Conservation (phyloP, 2,329 filamentous ascomycete genomes). For the Bipolaris zeicola region DNA sequence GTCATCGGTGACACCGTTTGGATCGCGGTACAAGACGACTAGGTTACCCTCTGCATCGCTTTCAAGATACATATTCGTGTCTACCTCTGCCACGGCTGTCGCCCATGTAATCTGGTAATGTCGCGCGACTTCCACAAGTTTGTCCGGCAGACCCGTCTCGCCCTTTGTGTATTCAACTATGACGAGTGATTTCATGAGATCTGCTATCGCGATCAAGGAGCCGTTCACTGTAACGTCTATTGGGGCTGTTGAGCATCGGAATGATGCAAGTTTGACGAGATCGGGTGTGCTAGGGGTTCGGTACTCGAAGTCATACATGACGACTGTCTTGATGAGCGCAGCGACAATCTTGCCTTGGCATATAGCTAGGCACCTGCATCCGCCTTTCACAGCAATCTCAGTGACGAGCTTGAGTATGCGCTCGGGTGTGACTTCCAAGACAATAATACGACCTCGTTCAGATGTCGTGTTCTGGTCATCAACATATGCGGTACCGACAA, state of each 20-base stretch:
- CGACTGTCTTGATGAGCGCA: conserved; percentile 82
- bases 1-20: conserved; percentile 72
- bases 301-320: conserved; percentile 65
- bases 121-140: conserved; percentile 74
- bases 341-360: conserved; percentile 78
- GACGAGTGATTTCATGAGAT: conserved; percentile 91
- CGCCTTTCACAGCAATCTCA: conserved; percentile 73
- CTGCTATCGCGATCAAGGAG: conserved; percentile 79
- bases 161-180: conserved; percentile 73
- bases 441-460: conserved; percentile 75
- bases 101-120: conserved; percentile 84
- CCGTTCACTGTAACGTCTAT: conserved; percentile 77
- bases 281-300: conserved; percentile 57
- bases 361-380: conserved; percentile 78
- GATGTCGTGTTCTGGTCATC: conserved; percentile 61
- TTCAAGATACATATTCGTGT: conserved; percentile 76
- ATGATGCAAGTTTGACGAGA: conserved; percentile 74
- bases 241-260: conserved; percentile 82
- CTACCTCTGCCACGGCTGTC: conserved; percentile 76
- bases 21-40: conserved; percentile 76
- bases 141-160: conserved; percentile 62
- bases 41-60: conserved; percentile 89
- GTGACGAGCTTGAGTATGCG: conserved; percentile 74
- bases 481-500: conserved; percentile 87
- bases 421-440: conserved; percentile 80